A percentile compares a stretch with the other conserved stretches of the same genome.
Evolutionary conservation across 208 protist genomes (phyloP).

Genomic region (Trypanosoma conorhini): DNA sequence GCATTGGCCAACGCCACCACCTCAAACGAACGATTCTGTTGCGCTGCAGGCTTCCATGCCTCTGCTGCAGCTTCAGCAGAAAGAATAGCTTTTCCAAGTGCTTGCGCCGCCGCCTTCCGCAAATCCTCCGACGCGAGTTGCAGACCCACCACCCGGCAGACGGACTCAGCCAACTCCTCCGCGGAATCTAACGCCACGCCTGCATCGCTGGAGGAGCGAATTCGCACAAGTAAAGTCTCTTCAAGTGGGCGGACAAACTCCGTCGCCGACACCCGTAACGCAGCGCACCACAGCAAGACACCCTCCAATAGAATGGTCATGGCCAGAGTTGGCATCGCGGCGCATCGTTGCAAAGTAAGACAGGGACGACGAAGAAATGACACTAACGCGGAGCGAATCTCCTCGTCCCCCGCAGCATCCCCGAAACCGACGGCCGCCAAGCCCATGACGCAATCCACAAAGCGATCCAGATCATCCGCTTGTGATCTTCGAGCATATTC

Average conservation of each 20-base stretch:
- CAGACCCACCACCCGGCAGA: conserved; percentile 30
- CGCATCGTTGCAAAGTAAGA: neutral
- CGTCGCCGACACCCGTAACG: neutral
- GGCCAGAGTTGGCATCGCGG: neutral
- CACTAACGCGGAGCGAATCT: neutral
- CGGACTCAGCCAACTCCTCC: conserved; percentile 15
- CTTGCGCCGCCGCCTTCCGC: conserved; percentile 23
- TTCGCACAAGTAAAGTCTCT: conserved; percentile 2
- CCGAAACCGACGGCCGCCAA: conserved; percentile 29
- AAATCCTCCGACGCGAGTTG: conserved; percentile 9
- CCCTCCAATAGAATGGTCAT: conserved; percentile 7
- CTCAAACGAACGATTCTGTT: conserved; percentile 38
- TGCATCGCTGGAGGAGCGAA: neutral
- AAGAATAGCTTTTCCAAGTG: conserved; percentile 45
- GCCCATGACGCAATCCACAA: conserved; percentile 32
- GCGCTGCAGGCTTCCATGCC: neutral
- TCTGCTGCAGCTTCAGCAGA: conserved; percentile 11
- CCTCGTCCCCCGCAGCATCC: neutral
- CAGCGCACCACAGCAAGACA: conserved; percentile 15
- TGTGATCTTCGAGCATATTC: conserved; percentile 11
- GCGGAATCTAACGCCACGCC: neutral
- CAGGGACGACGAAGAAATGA: conserved; percentile 10
- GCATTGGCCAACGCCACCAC: conserved; percentile 29
- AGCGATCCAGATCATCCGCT: conserved; percentile 20
- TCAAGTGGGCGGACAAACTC: conserved; percentile 4